These are phyloP conservation scores for Ceratocystis ficicola DNA, from an alignment of 2,329 filamentous ascomycete genomes.

Conservation along the genomic window DNA sequence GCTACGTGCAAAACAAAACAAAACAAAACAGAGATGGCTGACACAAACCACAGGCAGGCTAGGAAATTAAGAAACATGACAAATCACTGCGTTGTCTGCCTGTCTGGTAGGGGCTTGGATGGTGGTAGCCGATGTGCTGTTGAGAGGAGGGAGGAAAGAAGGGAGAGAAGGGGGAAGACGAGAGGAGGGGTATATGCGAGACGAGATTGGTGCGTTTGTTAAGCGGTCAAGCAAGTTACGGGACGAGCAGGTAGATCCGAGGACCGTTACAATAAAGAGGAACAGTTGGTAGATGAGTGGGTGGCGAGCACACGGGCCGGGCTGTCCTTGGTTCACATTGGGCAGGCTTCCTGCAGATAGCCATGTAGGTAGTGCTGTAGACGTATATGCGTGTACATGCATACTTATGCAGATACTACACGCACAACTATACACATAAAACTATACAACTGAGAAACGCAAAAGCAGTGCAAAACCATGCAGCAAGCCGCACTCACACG, in stretches of 20 bases:
- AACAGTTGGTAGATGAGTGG: too few relatives aligned
- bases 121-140: not conserved
- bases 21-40: not conserved
- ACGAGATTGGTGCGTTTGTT: not conserved
- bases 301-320: too few relatives aligned
- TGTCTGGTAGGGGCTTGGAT: not conserved
- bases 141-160: not conserved
- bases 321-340: too few relatives aligned
- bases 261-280: too few relatives aligned
- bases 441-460: too few relatives aligned
- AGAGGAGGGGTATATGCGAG: not conserved
- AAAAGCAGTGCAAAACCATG: too few relatives aligned
- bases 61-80: slow-evolving; percentile 1
- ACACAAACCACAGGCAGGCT: not conserved
- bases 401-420: not conserved
- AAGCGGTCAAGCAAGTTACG: too few relatives aligned
- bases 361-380: not conserved
- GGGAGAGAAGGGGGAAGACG: not conserved
- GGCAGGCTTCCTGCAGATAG: not conserved
- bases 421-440: not conserved
- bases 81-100: not conserved
- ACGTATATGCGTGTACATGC: not conserved
- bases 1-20: not conserved
- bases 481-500: too few relatives aligned
- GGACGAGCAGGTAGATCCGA: too few relatives aligned